Percentiles rank a stretch among this genome's conserved stretches.
Evolutionary conservation across 2,329 filamentous ascomycete species (phyloP).

Genomic region (Penicillium sp.): DNA sequence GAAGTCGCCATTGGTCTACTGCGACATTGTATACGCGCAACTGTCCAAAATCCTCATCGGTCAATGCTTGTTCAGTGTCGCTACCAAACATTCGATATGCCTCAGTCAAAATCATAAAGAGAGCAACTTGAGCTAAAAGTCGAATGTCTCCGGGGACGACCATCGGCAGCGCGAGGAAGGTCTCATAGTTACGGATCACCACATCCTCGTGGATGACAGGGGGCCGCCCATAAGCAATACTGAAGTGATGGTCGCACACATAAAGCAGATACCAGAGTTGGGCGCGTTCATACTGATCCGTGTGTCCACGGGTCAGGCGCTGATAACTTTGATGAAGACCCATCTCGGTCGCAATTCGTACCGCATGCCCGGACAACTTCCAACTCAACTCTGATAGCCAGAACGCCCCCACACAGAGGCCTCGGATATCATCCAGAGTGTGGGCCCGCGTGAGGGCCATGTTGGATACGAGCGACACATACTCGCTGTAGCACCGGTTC

Average conservation of each 20-base stretch:
- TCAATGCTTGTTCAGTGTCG: slow-evolving; percentile 46
- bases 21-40: slow-evolving; percentile 40
- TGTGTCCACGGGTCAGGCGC: slow-evolving; percentile 42
- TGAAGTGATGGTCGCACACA: slow-evolving; percentile 58
- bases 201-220: slow-evolving; percentile 52
- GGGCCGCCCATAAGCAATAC: slow-evolving; percentile 53
- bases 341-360: slow-evolving; percentile 51
- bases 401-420: slow-evolving; percentile 53
- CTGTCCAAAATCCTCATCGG: slow-evolving; percentile 46
- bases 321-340: slow-evolving; percentile 49
- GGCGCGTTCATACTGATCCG: slow-evolving; percentile 47
- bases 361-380: slow-evolving; percentile 53
- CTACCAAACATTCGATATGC: slow-evolving; percentile 51
- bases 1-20: slow-evolving; percentile 46
- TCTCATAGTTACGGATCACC: slow-evolving; percentile 51
- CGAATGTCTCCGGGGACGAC: slow-evolving; percentile 49
- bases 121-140: slow-evolving; percentile 50
- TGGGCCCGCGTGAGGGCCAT: slow-evolving; percentile 53
- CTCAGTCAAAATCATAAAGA: slow-evolving; percentile 52
- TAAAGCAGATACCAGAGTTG: slow-evolving; percentile 57
- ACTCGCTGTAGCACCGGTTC: slow-evolving; percentile 49
- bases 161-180: slow-evolving; percentile 46
- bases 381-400: slow-evolving; percentile 57
- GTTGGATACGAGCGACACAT: slow-evolving; percentile 48
- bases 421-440: slow-evolving; percentile 50